These are phyloP conservation scores for Aureobasidium melanogenum DNA, from an alignment of 2,329 filamentous ascomycete genomes.

Conservation along the genomic window DNA sequence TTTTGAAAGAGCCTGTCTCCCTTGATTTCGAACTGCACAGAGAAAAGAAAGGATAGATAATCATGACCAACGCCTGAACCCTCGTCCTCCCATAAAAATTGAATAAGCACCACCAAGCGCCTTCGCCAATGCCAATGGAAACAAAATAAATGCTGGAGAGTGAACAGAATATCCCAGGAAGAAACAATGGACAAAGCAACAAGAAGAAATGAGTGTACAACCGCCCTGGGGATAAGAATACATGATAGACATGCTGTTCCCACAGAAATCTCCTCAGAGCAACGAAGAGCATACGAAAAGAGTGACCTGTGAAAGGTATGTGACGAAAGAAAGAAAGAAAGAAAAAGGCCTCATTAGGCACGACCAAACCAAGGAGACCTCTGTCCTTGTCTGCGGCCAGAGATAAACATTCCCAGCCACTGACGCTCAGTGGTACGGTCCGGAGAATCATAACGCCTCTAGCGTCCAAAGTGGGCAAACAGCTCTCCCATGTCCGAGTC, in stretches of 20 bases:
- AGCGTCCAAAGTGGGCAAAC: constrained; percentile 6
- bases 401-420: background rate
- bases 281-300: background rate
- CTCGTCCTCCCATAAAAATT: background rate
- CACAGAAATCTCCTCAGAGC: too few species aligned
- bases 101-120: background rate
- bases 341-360: background rate
- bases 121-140: constrained; percentile 2
- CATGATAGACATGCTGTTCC: background rate
- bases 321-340: too few species aligned
- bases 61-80: background rate
- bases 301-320: background rate
- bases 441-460: background rate
- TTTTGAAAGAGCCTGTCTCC: too few species aligned
- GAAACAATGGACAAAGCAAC: background rate
- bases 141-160: background rate
- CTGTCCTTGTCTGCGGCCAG: background rate
- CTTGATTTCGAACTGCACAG: background rate
- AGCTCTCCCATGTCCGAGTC: constrained; percentile 7
- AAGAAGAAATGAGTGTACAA: background rate
- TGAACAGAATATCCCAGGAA: background rate
- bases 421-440: background rate
- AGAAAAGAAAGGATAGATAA: background rate
- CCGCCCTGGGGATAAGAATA: background rate
- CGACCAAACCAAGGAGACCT: background rate